Percentiles rank a stretch among this genome's conserved stretches.
These are phyloP conservation scores for Flueggea neowawraea DNA, from an alignment of 441 rosid species.

Conservation along the genomic window DNA sequence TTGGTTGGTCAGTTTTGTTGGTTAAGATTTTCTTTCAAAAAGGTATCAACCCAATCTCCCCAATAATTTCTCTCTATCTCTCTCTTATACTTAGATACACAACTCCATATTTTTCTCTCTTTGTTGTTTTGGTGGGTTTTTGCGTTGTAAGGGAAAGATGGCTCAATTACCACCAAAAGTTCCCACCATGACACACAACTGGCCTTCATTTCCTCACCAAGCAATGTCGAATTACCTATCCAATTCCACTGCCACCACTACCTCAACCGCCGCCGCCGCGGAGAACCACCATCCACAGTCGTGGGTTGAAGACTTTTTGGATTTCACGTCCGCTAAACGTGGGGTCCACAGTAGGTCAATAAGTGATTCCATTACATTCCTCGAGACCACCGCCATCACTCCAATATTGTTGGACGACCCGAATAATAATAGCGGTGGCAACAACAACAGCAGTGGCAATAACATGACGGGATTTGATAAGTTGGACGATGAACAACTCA, in stretches of 20 bases:
- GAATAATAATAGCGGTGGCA: background rate
- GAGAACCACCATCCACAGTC: constrained; percentile 31
- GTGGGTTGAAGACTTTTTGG: constrained; percentile 89
- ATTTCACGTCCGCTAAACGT: constrained; percentile 66
- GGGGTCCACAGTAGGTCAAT: constrained; percentile 56
- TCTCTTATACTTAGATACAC: background rate
- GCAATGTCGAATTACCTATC: constrained; percentile 16
- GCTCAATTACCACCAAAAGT: constrained; percentile 54
- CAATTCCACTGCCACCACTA: constrained; percentile 6
- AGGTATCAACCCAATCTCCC: too few relatives aligned
- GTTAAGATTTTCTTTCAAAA: background rate
- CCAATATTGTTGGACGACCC: constrained; percentile 21
- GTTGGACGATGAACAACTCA: constrained; percentile 52
- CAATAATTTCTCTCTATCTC: background rate
- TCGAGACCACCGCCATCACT: constrained; percentile 22
- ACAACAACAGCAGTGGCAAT: background rate
- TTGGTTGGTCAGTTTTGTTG: background rate
- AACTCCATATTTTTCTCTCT: constrained; percentile 1
- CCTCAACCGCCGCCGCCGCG: constrained; percentile 4
- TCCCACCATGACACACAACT: constrained; percentile 36
- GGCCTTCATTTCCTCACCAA: constrained; percentile 39
- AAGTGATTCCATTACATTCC: constrained; percentile 58
- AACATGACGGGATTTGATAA: constrained; percentile 28
- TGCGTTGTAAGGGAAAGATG: constrained; percentile 16
- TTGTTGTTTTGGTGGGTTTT: constrained; percentile 2